Conservation (phyloP, 148 eudicot species). For the Rhododendron molle region DNA sequence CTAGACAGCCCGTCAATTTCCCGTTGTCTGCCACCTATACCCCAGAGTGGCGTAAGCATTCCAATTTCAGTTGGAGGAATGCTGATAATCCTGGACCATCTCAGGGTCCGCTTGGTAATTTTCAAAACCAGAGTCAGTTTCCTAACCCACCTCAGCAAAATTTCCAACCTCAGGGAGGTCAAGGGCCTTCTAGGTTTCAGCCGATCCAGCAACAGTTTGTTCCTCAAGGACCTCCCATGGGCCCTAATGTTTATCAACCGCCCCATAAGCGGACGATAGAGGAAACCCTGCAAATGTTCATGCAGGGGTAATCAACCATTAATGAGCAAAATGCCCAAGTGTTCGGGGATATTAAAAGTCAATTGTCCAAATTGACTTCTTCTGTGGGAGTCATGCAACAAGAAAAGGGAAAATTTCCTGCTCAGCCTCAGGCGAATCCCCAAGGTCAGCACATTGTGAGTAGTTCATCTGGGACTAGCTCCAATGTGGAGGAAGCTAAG, state of each 20-base stretch:
- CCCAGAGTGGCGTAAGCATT: too few species aligned
- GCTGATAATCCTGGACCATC: too few species aligned
- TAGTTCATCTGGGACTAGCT: not conserved
- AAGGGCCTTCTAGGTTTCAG: not conserved
- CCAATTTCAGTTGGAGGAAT: too few species aligned
- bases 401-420: not conserved
- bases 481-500: not conserved
- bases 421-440: not conserved
- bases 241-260: not conserved
- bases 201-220: not conserved
- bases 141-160: too few species aligned
- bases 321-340: not conserved
- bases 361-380: not conserved
- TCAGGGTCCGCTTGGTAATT: too few species aligned
- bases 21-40: too few species aligned
- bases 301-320: not conserved
- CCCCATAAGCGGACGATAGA: not conserved
- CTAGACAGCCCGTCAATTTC: too few species aligned
- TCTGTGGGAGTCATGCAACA: not conserved
- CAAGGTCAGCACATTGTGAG: not conserved
- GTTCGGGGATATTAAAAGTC: not conserved
- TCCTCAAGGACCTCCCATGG: not conserved
- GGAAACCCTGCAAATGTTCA: not conserved
- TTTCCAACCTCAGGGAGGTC: not conserved
- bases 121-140: too few species aligned